Percentiles rank a stretch among this genome's conserved stretches.
Conservation (phyloP, 306 rosid genomes). For the Medicago truncatula region DNA sequence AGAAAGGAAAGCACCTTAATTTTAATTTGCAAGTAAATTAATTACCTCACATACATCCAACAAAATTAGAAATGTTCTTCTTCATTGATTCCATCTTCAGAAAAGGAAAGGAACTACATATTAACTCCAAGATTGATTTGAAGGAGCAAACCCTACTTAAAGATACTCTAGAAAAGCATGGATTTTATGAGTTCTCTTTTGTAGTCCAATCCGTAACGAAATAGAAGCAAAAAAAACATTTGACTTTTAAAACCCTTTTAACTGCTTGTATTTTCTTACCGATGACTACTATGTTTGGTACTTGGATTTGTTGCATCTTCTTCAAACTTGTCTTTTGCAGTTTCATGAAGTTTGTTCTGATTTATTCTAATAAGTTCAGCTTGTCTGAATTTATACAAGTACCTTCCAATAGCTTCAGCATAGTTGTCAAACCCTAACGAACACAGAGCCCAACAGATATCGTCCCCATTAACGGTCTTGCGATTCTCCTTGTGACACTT, state of each 20-base stretch:
- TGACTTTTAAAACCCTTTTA: too few species aligned
- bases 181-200: background rate
- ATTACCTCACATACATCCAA: background rate
- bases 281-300: background rate
- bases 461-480: constrained; percentile 86
- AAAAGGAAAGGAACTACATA: background rate
- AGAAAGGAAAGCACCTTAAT: background rate
- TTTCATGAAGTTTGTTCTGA: constrained; percentile 34
- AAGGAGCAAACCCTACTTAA: background rate
- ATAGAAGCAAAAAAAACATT: too few species aligned
- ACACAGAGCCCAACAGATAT: constrained; percentile 85
- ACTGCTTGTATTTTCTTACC: too few species aligned
- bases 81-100: background rate
- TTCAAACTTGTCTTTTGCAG: background rate
- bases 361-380: constrained; percentile 55
- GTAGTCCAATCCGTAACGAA: too few species aligned
- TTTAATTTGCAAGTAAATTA: background rate
- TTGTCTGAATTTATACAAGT: constrained; percentile 62
- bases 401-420: constrained; percentile 62
- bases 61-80: constrained; percentile 13
- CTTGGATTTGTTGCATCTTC: constrained; percentile 23
- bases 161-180: background rate
- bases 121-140: too few species aligned
- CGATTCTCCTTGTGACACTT: constrained; percentile 93
- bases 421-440: constrained; percentile 83